Percentiles rank a stretch among this genome's conserved stretches.
Conservation (phyloP, 2,329 filamentous ascomycete genomes). For the Cytospora piceae region DNA sequence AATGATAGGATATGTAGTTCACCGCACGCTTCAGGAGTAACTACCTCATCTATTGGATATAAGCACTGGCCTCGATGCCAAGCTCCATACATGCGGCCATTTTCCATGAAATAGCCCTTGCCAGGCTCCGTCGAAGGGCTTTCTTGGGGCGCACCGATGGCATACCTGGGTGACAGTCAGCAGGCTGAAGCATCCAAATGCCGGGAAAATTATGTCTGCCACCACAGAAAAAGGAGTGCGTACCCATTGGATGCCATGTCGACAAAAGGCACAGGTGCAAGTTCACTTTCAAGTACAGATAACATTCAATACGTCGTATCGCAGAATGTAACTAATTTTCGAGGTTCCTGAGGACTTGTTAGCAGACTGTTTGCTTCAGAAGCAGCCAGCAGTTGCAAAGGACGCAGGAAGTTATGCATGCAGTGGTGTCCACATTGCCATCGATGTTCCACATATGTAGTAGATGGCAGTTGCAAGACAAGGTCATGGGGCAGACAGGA, state of each 20-base stretch:
- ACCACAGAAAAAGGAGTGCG: background rate
- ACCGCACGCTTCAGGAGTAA: conserved; percentile 18
- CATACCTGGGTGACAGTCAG: conserved; percentile 5
- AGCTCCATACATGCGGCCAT: conserved; percentile 60
- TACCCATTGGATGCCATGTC: conserved; percentile 28
- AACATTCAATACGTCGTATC: background rate
- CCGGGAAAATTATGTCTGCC: background rate
- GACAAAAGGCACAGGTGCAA: conserved; percentile 1
- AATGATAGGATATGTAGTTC: background rate
- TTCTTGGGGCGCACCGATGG: conserved; percentile 26
- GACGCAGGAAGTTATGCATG: conserved; percentile 3
- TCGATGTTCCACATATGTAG: conserved; percentile 9
- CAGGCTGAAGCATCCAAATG: background rate
- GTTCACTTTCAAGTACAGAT: background rate
- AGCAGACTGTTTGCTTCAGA: conserved; percentile 6
- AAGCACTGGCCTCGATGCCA: conserved; percentile 61
- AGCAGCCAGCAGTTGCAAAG: conserved; percentile 7
- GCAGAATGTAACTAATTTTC: background rate
- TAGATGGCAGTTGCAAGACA: background rate
- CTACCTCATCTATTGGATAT: conserved; percentile 62
- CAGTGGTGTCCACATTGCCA: conserved; percentile 13
- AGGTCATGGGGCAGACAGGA: background rate
- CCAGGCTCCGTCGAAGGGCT: background rate
- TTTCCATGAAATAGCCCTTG: conserved; percentile 43
- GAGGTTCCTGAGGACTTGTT: conserved; percentile 17